A percentile compares a stretch with the other conserved stretches of the same genome.
Conservation (phyloP, 352 stramenopile genomes). For the Globisporangium cystogenes region DNA sequence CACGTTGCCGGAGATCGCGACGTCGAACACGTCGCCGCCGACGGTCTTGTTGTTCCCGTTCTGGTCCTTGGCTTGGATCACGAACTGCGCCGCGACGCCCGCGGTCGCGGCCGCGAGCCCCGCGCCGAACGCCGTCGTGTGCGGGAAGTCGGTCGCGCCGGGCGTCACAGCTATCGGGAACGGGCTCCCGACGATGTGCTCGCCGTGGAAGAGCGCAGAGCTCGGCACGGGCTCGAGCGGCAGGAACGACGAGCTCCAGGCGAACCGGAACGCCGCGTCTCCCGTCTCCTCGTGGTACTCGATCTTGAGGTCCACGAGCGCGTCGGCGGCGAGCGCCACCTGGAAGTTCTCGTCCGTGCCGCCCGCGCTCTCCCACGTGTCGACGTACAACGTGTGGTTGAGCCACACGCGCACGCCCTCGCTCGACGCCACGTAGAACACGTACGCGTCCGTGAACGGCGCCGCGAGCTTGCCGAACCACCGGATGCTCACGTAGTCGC, state of each 20-base stretch:
- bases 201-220: constrained; percentile 76
- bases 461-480: constrained; percentile 93
- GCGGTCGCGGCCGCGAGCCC: constrained; percentile 73
- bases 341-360: constrained; percentile 65
- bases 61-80: constrained; percentile 93
- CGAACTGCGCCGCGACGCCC: constrained; percentile 86
- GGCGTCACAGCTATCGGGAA: constrained; percentile 88
- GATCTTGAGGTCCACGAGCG: constrained; percentile 92
- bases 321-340: constrained; percentile 52
- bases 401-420: constrained; percentile 93
- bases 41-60: constrained; percentile 90
- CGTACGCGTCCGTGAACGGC: constrained; percentile 81
- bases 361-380: constrained; percentile 75
- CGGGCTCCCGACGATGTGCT: constrained; percentile 93
- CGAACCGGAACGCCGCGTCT: constrained; percentile 76
- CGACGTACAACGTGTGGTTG: constrained; percentile 89
- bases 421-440: constrained; percentile 90
- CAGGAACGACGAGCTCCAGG: constrained; percentile 92
- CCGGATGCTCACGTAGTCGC: constrained; percentile 94
- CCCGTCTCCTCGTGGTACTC: constrained; percentile 95
- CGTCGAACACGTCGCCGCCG: constrained; percentile 71
- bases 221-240: constrained; percentile 79
- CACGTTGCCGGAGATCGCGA: constrained; percentile 41
- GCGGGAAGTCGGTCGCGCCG: constrained; percentile 93
- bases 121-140: constrained; percentile 87